These are phyloP conservation scores for Aspergillus versicolor DNA, from an alignment of 2,329 filamentous ascomycete species.

Conservation along the genomic window DNA sequence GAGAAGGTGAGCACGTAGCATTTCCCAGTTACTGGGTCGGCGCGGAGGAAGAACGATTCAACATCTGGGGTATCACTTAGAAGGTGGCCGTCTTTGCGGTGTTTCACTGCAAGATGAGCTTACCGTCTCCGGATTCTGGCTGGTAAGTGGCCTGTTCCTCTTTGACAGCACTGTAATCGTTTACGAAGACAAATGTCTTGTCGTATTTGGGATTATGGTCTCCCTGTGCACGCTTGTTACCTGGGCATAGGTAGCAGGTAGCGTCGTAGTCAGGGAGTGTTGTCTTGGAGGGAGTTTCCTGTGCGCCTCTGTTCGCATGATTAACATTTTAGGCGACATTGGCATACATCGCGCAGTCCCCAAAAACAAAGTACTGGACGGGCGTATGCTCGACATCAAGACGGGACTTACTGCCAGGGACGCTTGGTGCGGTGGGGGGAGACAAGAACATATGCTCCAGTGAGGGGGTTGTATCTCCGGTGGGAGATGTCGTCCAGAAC, in stretches of 20 bases:
- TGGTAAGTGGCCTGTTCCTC: constrained; percentile 83
- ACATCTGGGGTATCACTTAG: constrained; percentile 54
- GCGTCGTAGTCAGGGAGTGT: constrained; percentile 79
- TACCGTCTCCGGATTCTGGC: constrained; percentile 51
- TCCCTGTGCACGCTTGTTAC: constrained; percentile 84
- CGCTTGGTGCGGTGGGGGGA: constrained; percentile 95
- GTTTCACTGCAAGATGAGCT: not conserved
- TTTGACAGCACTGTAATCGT: constrained; percentile 96
- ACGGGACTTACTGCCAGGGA: constrained; percentile 82
- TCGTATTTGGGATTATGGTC: constrained; percentile 83
- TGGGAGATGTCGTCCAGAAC: constrained; percentile 96
- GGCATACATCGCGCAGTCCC: not conserved
- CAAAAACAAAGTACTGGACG: not conserved
- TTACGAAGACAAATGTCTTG: constrained; percentile 89
- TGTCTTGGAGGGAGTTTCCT: constrained; percentile 69
- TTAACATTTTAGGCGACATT: not conserved
- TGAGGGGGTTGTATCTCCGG: constrained; percentile 86
- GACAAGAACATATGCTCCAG: constrained; percentile 87
- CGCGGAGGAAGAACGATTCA: constrained; percentile 73
- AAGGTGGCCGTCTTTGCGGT: not conserved
- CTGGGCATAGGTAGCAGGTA: constrained; percentile 91
- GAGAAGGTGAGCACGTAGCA: constrained; percentile 98
- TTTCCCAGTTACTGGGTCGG: constrained; percentile 85
- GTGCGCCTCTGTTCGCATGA: constrained; percentile 61
- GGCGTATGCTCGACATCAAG: not conserved